Evolutionary conservation across 495 filamentous ascomycete species (phyloP), one percentile per base, ranked within the genome.

Genomic region (Tuber brumale): DNA sequence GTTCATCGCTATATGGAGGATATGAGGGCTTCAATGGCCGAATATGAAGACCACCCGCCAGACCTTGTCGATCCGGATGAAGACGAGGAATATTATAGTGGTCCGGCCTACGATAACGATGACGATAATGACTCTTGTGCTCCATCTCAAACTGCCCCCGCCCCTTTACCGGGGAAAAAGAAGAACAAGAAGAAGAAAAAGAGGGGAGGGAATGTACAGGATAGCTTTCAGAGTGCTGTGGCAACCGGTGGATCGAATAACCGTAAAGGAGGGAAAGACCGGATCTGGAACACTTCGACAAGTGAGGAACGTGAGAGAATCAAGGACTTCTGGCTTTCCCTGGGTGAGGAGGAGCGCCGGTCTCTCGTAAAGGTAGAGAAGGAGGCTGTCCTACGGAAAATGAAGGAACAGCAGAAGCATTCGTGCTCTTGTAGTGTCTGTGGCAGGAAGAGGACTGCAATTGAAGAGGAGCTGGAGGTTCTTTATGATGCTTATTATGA

Each of bases 321-420:
- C 83, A 96, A 97, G 81, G 93, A 97, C 74, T 99, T 98, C 85
- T 99, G 95, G 95, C 88, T 99, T 46, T 94, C 93, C n/a, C 85
- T 99, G 41, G 93, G 93, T 75, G 96, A 99, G 83, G 92, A 94
- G 69, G 95, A 99, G 76, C 90, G 95, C 72, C 93, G 95, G 77
- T 93, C 93, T 7, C 86, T 99, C 57, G 94, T 99, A 77, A 97
- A 97, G 84, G 94, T 99, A 18, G 95, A 99, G 85, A 99, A 99
- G 83, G 94, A 98, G 85, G 95, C 96, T 9, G 95, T 99, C 1
- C 85, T 99, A 72, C 92, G 92, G 79, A 99, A 99, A 86, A 99
- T 99, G 95, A 99, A 99, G 86, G 96, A 99, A 84, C 95, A 99
- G 85, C 95, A 99, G 84, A 98, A 97, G 85, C 95, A 98, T 83